A percentile compares a stretch with the other conserved stretches of the same genome.
Evolutionary conservation across 371 early-diverging fungal species (phyloP).

Genomic region (Nematocida major): DNA sequence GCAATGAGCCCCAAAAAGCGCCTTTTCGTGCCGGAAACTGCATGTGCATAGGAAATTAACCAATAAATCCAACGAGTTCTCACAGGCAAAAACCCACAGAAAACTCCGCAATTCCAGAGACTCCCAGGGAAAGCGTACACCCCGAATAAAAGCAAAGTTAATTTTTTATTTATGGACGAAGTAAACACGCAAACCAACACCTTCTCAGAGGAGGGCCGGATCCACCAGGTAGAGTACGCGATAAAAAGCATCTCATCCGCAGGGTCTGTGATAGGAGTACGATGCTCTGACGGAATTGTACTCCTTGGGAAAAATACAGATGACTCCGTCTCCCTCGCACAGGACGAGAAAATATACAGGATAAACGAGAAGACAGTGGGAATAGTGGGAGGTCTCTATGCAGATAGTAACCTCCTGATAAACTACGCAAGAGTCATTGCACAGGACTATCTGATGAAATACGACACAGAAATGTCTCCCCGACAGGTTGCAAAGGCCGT

Average conservation of each 20-base stretch:
- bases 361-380: constrained; percentile 73
- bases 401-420: constrained; percentile 90
- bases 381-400: constrained; percentile 91
- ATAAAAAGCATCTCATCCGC: constrained; percentile 97
- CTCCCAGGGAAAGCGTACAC: no score
- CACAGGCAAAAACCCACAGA: no score
- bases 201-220: constrained; percentile 72
- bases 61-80: no score
- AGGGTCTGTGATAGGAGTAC: constrained; percentile 83
- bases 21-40: no score
- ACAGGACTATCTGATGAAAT: constrained; percentile 76
- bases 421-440: constrained; percentile 78
- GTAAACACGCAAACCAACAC: constrained; percentile 54
- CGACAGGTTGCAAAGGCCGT: constrained; percentile 84
- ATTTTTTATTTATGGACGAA: constrained; percentile 49
- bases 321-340: constrained; percentile 54
- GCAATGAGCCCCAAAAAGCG: no score
- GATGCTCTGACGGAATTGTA: constrained; percentile 80
- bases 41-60: no score
- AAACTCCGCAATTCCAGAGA: no score
- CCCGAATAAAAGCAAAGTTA: background rate
- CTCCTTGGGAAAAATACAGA: constrained; percentile 91
- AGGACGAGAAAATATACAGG: constrained; percentile 84
- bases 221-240: constrained; percentile 98
- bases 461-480: constrained; percentile 78